Percentiles rank a stretch among this genome's conserved stretches.
Conservation (phyloP, 139 green algal species). For the Penium margaritaceum region DNA sequence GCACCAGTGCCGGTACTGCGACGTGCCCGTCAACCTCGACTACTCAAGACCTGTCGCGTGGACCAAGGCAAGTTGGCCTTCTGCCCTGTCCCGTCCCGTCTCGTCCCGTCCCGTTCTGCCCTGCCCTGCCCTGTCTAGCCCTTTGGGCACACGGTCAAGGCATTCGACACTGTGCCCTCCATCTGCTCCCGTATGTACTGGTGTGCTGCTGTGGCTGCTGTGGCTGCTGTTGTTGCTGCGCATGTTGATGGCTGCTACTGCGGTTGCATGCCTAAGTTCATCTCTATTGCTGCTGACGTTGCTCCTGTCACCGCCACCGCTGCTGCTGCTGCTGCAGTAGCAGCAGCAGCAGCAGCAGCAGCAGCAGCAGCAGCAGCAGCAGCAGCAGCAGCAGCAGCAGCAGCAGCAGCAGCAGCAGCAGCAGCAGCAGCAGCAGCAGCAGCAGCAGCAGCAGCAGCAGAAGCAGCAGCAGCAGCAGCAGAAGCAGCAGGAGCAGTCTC, state of each 20-base stretch:
- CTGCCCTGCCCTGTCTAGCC: background rate
- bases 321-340: too few species aligned
- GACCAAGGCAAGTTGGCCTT: constrained; percentile 10
- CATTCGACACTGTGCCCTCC: background rate
- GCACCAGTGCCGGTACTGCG: constrained; percentile 33
- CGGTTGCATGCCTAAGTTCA: too few species aligned
- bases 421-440: too few species aligned
- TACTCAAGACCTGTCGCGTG: constrained; percentile 20
- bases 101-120: background rate
- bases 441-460: too few species aligned
- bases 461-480: too few species aligned
- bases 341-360: background rate
- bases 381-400: background rate
- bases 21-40: constrained; percentile 21
- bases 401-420: background rate
- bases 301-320: too few species aligned
- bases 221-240: background rate
- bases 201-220: background rate
- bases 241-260: background rate
- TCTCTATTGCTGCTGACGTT: too few species aligned
- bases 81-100: background rate
- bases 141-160: background rate
- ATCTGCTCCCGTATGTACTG: background rate
- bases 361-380: background rate
- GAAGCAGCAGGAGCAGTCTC: too few species aligned